Evolutionary conservation across 179 eudicot species (phyloP).

Genomic region (Pouteria campechiana): DNA sequence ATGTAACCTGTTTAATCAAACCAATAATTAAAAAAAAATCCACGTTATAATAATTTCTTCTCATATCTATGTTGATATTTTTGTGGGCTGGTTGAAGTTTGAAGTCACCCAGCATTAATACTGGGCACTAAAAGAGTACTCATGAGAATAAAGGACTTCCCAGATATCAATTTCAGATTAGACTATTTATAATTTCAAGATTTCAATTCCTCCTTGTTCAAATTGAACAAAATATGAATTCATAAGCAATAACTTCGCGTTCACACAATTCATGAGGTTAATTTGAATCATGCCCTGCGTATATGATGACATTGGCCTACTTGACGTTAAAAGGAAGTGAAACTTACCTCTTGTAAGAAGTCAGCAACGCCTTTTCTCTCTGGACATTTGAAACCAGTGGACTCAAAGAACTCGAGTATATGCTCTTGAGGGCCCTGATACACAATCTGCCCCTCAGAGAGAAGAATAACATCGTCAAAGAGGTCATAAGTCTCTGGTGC

Average conservation of each 20-base stretch:
- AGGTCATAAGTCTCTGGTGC: conserved; percentile 24
- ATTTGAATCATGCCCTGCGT: too few species aligned
- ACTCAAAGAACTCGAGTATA: conserved; percentile 32
- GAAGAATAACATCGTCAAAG: conserved; percentile 29
- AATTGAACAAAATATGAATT: not conserved
- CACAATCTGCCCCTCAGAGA: conserved; percentile 25
- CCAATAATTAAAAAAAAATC: not conserved
- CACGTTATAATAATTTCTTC: not conserved
- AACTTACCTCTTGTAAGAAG: conserved; percentile 36
- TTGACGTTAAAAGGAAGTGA: too few species aligned
- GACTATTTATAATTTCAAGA: too few species aligned
- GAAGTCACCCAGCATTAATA: too few species aligned
- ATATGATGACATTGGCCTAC: too few species aligned
- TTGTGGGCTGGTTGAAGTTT: too few species aligned
- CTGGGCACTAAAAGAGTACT: too few species aligned
- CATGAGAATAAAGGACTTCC: too few species aligned
- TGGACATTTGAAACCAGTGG: conserved; percentile 34
- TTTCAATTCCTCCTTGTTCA: too few species aligned
- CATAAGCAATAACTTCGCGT: too few species aligned
- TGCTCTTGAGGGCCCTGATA: conserved; percentile 32
- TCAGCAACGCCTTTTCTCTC: conserved; percentile 44
- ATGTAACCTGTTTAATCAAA: conserved; percentile 32
- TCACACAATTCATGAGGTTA: too few species aligned
- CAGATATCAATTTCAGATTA: too few species aligned
- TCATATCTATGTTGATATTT: not conserved